phyloP scores from a whole-genome alignment of 1,284 basidiomycete species.

The Sporisorium iseilematis-ciliati region DNA sequence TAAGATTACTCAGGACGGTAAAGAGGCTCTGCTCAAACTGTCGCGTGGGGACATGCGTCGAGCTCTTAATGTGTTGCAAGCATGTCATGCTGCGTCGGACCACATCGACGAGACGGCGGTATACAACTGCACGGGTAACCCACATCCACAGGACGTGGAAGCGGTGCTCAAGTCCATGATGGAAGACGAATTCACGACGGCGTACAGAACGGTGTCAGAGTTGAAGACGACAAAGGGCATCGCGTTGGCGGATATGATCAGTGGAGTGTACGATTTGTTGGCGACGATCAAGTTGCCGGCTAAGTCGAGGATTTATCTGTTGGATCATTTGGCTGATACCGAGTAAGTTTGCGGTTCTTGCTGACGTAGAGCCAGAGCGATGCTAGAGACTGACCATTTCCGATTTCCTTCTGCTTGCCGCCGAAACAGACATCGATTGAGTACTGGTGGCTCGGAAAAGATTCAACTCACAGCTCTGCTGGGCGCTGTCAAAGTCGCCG shows the following conservation, averaged over 20 bases:
- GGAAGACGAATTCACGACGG: slow-evolving; percentile 92
- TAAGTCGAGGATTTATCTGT: slow-evolving; percentile 86
- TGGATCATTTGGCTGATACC: slow-evolving; percentile 87
- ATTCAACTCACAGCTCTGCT: slow-evolving; percentile 92
- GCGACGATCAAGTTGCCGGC: slow-evolving; percentile 87
- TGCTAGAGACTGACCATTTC: not conserved
- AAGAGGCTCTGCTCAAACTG: slow-evolving; percentile 88
- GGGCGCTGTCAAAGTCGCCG: slow-evolving; percentile 91
- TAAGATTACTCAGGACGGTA: slow-evolving; percentile 86
- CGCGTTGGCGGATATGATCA: slow-evolving; percentile 93
- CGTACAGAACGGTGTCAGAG: slow-evolving; percentile 84
- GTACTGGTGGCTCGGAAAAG: slow-evolving; percentile 92
- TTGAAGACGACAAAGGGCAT: slow-evolving; percentile 92
- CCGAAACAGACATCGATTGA: slow-evolving; percentile 84
- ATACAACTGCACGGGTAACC: slow-evolving; percentile 96
- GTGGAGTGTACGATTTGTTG: slow-evolving; percentile 90
- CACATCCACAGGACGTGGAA: slow-evolving; percentile 93
- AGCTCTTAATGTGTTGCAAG: slow-evolving; percentile 94
- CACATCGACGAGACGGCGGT: slow-evolving; percentile 86
- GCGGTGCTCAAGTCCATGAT: slow-evolving; percentile 95
- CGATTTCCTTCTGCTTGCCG: not conserved
- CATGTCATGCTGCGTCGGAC: slow-evolving; percentile 96
- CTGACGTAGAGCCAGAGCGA: not conserved
- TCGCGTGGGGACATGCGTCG: slow-evolving; percentile 97
- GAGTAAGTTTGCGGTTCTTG: slow-evolving; percentile 75